Evolutionary conservation across 805 yeast species (phyloP), one percentile per base, ranked within the genome.

Genomic region (Cyberlindnera bimundalis): DNA sequence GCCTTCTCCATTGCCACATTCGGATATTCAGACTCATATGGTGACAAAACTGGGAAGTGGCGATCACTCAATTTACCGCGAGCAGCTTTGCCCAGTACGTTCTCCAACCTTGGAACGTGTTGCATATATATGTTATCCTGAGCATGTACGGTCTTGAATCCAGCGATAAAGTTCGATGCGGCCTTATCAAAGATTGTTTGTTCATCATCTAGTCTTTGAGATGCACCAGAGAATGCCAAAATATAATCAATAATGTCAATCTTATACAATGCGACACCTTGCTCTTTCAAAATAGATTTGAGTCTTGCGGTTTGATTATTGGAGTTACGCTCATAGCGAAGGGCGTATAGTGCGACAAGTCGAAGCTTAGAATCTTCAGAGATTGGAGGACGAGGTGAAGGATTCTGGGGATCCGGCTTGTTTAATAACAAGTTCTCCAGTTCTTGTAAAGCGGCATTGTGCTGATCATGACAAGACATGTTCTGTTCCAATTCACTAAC

Each of bases 401-500:
- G 50, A 25, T 64, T 64, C 15, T 64, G 56, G 5, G 43, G 33
- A 15, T 47, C 42, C 6, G 50, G 51, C 28, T 45, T 46, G 40
- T 66, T 62, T 28, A 62, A 52, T n/a, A 91, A 51, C n/a, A 85
- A 48, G 29, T 69, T 69, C 43, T 78, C 71, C 42, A 91, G 56
- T 32, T 74, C 77, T 33, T 70, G 62, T 20, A 77, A 69, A 52
- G 89, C 89, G 0, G 61, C 55, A 30, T 69, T 63, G 50, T 79
- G 84, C 34, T 71, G 72, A 35, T 76, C 81, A 43, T 71, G 77
- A 45, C 90, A 79, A 1, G 88, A 80, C 43, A 93, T 68, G 30
- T 81, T 76, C 62, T 93, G 99, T 62, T 93, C 96, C 33, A 90
- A 67, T 62, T 91, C 97, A 47, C 96, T 84, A 3, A 89, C 75